Evolutionary conservation across 2,329 filamentous ascomycete species (phyloP).

Genomic region (Ophiostoma tasmaniense): DNA sequence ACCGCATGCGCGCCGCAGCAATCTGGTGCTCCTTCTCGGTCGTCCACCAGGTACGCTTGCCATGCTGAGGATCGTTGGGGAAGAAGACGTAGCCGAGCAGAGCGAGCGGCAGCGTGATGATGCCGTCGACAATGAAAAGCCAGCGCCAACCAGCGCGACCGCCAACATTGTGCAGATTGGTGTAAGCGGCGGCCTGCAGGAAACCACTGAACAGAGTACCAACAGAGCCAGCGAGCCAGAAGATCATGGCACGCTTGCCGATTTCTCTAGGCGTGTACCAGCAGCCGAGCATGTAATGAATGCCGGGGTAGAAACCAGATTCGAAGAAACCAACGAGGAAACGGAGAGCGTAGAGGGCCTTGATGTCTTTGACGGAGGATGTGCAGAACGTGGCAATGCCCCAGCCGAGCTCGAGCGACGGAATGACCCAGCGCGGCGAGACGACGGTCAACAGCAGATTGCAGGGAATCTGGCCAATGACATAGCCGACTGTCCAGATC

Average conservation of each 20-base stretch:
- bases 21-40: slow-evolving; percentile 30
- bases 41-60: slow-evolving; percentile 31
- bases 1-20: slow-evolving; percentile 27
- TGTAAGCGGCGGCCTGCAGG: slow-evolving; percentile 43
- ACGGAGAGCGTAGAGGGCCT: slow-evolving; percentile 38
- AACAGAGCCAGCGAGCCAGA: slow-evolving; percentile 52
- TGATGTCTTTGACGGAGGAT: slow-evolving; percentile 23
- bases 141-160: slow-evolving; percentile 45
- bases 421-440: slow-evolving; percentile 28
- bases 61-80: slow-evolving; percentile 38
- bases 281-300: slow-evolving; percentile 39
- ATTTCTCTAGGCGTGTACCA: slow-evolving; percentile 56
- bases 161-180: slow-evolving; percentile 40
- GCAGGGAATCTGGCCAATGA: slow-evolving; percentile 24
- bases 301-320: slow-evolving; percentile 43
- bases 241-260: slow-evolving; percentile 55
- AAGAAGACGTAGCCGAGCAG: slow-evolving; percentile 43
- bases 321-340: slow-evolving; percentile 49
- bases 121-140: slow-evolving; percentile 39
- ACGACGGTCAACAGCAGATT: slow-evolving; percentile 23
- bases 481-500: slow-evolving; percentile 27
- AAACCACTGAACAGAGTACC: slow-evolving; percentile 28
- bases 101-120: slow-evolving; percentile 37
- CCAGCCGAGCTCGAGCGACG: slow-evolving; percentile 27
- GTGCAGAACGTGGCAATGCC: slow-evolving; percentile 23